Evolutionary conservation across 495 filamentous ascomycete species (phyloP).

Genomic region (Trichoderma parareesei): DNA sequence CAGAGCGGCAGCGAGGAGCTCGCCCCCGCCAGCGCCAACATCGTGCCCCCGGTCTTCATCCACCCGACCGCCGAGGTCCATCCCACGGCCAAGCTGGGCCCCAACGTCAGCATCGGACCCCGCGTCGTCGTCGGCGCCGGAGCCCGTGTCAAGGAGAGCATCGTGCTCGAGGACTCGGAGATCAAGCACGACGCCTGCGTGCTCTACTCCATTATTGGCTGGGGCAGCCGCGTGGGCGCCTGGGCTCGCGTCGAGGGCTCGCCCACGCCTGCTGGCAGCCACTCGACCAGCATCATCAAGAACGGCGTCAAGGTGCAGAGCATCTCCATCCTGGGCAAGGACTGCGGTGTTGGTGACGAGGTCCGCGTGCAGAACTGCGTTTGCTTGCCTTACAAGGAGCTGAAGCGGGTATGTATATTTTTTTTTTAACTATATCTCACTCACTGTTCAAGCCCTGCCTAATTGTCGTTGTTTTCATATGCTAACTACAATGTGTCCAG

Average conservation of each 20-base stretch:
- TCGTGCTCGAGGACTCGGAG: slow-evolving; percentile 90
- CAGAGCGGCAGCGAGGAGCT: slow-evolving; percentile 79
- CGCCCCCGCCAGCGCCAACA: slow-evolving; percentile 73
- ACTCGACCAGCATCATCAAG: slow-evolving; percentile 91
- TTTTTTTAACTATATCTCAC: not conserved
- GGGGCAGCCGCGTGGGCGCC: slow-evolving; percentile 89
- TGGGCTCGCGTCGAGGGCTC: slow-evolving; percentile 98
- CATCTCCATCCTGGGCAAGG: slow-evolving; percentile 96
- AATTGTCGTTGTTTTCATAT: slow-evolving; percentile 6
- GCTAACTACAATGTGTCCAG: slow-evolving; percentile 32
- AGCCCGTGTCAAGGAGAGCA: slow-evolving; percentile 88
- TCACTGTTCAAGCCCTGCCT: not conserved
- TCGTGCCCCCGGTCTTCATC: slow-evolving; percentile 92
- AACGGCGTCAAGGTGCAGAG: slow-evolving; percentile 98
- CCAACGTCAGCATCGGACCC: slow-evolving; percentile 92
- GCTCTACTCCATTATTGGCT: slow-evolving; percentile 93
- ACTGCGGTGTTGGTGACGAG: slow-evolving; percentile 91
- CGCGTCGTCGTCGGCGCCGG: slow-evolving; percentile 78
- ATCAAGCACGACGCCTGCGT: slow-evolving; percentile 97
- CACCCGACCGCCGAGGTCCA: slow-evolving; percentile 92
- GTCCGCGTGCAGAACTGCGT: slow-evolving; percentile 98
- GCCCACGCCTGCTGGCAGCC: slow-evolving; percentile 78
- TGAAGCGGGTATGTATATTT: slow-evolving; percentile 75
- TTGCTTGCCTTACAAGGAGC: slow-evolving; percentile 94
- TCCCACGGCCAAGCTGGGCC: slow-evolving; percentile 90